Percentiles rank a stretch among this genome's conserved stretches.
Conservation (phyloP, 441 rosid genomes). For the Populus tomentosa region DNA sequence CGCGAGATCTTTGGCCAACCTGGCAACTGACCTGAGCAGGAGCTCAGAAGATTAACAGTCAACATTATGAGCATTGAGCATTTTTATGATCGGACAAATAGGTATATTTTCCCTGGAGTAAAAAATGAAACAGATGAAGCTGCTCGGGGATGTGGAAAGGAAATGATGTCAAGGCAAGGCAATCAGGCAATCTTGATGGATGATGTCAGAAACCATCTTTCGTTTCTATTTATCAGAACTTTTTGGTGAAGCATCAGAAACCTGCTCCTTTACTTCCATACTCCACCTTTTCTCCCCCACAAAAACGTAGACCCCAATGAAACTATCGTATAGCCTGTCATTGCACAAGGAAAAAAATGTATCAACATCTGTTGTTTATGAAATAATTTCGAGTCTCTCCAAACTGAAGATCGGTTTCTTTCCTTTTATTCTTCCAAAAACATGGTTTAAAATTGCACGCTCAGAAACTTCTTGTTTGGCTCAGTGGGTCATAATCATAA, state of each 20-base stretch:
- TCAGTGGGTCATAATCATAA: slow-evolving; percentile 91
- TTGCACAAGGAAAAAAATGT: slow-evolving; percentile 18
- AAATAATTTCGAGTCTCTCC: slow-evolving; percentile 23
- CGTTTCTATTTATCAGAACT: slow-evolving; percentile 1
- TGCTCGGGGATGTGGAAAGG: slow-evolving; percentile 5
- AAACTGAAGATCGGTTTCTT: slow-evolving; percentile 26
- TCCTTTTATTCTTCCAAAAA: slow-evolving; percentile 27
- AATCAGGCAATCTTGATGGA: slow-evolving; percentile 3
- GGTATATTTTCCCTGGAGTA: slow-evolving; percentile 9
- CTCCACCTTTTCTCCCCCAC: slow-evolving; percentile 10
- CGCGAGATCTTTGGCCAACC: too few relatives aligned
- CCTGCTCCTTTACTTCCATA: slow-evolving; percentile 5
- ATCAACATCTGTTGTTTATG: slow-evolving; percentile 23
- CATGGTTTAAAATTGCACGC: slow-evolving; percentile 33
- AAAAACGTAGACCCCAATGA: slow-evolving; percentile 25
- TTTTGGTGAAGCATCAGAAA: slow-evolving; percentile 26
- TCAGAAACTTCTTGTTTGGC: slow-evolving; percentile 83
- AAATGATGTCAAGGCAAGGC: slow-evolving; percentile 4
- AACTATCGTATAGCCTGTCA: slow-evolving; percentile 31
- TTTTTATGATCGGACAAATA: slow-evolving; percentile 15
- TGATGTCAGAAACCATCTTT: background rate
- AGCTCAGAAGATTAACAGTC: slow-evolving; percentile 13
- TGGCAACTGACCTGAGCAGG: slow-evolving; percentile 1
- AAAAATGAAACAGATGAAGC: slow-evolving; percentile 14
- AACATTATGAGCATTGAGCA: slow-evolving; percentile 14